A percentile compares a stretch with the other conserved stretches of the same genome.
These are phyloP conservation scores for Colletotrichum ledebouriae DNA, from an alignment of 2,329 filamentous ascomycete genomes.

Conservation along the genomic window DNA sequence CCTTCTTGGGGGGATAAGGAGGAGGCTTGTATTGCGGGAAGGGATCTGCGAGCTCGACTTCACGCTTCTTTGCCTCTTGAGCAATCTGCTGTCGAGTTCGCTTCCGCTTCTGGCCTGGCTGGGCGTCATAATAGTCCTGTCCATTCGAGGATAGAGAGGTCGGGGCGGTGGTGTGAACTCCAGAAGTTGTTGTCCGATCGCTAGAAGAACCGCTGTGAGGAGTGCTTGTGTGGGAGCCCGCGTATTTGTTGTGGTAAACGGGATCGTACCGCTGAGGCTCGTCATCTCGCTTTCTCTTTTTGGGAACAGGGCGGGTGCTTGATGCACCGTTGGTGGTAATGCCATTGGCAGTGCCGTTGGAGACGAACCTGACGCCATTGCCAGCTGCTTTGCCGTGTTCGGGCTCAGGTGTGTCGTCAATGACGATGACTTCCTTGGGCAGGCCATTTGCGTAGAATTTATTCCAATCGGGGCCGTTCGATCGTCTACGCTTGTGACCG, in stretches of 20 bases:
- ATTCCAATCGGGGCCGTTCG: slow-evolving; percentile 80
- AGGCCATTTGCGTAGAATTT: slow-evolving; percentile 87
- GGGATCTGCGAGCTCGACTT: slow-evolving; percentile 79
- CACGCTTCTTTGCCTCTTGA: slow-evolving; percentile 84
- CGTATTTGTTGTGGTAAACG: slow-evolving; percentile 77
- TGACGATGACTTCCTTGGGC: slow-evolving; percentile 88
- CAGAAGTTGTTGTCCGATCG: slow-evolving; percentile 81
- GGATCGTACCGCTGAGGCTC: slow-evolving; percentile 73
- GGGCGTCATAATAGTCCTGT: slow-evolving; percentile 74
- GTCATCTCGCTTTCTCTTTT: slow-evolving; percentile 79
- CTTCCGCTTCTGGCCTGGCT: slow-evolving; percentile 90
- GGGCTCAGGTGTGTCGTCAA: slow-evolving; percentile 78
- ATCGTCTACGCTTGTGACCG: slow-evolving; percentile 67
- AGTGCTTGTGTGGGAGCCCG: slow-evolving; percentile 78
- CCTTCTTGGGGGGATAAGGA: slow-evolving; percentile 90
- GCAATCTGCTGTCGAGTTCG: slow-evolving; percentile 85
- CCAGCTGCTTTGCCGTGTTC: slow-evolving; percentile 53
- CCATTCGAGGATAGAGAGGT: slow-evolving; percentile 79
- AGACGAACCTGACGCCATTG: slow-evolving; percentile 56
- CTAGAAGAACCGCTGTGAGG: slow-evolving; percentile 82
- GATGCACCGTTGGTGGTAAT: slow-evolving; percentile 49
- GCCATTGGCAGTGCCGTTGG: slow-evolving; percentile 51
- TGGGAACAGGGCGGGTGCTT: slow-evolving; percentile 68
- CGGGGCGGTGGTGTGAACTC: slow-evolving; percentile 86
- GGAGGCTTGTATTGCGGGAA: slow-evolving; percentile 88